These are phyloP conservation scores for Fragaria ananassa DNA, from an alignment of 306 rosid species.

Conservation along the genomic window DNA sequence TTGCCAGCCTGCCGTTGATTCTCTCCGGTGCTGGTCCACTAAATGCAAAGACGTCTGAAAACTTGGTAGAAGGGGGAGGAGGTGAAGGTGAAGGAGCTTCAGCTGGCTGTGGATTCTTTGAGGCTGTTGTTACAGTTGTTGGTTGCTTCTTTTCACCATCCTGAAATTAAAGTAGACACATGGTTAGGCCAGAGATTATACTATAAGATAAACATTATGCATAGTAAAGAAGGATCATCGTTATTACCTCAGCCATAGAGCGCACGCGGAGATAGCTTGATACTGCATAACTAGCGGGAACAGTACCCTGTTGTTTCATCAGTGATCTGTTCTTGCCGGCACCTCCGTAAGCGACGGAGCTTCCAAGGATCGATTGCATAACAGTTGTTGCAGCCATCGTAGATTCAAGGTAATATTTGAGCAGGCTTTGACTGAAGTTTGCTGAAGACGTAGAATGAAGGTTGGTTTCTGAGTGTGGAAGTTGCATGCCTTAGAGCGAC, in stretches of 20 bases:
- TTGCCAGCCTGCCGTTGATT: constrained; percentile 66
- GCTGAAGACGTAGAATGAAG: background rate
- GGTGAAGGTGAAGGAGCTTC: background rate
- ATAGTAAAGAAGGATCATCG: no score
- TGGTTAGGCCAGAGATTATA: background rate
- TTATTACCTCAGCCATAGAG: background rate
- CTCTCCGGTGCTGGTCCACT: constrained; percentile 75
- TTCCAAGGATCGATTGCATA: background rate
- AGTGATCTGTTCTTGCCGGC: background rate
- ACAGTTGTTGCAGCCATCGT: background rate
- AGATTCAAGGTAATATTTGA: background rate
- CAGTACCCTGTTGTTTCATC: background rate
- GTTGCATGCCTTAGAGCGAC: background rate
- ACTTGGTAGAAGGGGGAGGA: constrained; percentile 21
- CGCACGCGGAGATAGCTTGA: background rate
- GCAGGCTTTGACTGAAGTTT: background rate
- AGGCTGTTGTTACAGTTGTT: background rate
- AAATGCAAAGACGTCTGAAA: constrained; percentile 50
- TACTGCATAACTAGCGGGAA: background rate
- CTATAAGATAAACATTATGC: no score
- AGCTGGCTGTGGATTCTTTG: background rate
- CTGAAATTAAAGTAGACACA: background rate
- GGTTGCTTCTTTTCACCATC: constrained; percentile 13
- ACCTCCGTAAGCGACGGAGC: background rate
- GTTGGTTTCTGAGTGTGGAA: background rate